Evolutionary conservation across 176 grass and related monocot genomes (phyloP), one percentile per base, ranked within the genome.

Genomic region (Aegilops tauschii): DNA sequence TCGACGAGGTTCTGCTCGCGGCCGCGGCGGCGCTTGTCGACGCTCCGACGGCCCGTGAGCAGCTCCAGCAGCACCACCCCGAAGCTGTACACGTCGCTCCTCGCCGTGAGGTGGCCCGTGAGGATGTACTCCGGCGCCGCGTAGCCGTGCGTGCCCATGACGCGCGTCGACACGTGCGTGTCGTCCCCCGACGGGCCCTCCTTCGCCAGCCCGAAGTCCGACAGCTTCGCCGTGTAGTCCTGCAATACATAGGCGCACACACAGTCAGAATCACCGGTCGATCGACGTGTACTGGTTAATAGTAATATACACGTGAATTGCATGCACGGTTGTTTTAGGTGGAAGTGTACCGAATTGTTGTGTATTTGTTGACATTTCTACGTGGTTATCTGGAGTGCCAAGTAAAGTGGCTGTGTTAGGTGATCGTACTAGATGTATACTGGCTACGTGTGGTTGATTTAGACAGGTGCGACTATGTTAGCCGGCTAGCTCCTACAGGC

Each of bases 161-260:
- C 83, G 23, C 93, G 91, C 4, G 93, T 95, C 5, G 88, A 87
- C 69, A 95, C 82, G 82, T 95, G 93, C 13, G 93, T 94, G n/a
- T 82, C 90, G 21, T 98, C 93, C 0, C 91, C 96, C 69, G 87
- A 86, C 1, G 96, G 96, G 0, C 96, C 96, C 49, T 95, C 92
- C 89, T 98, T 98, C 0, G 93, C 96, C 28, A 98, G 86, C 16
- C 96, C 96, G 61, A 98, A 98, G 83, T 98, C 96, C 0, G 96
- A 98, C 32, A 98, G 96, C 80, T 98, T 98, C 32, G 96, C 96
- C 65, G 91, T 98, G 90, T 94, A 91, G 35, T 98, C 96, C 96
- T 98, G 93, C 23, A 12, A 37, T 1, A 4, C 61, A 61, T 35
- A 39, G 5, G 13, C 5, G 42, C 4, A 45, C 20, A 21, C 2